Base-by-base conservation (phyloP, 495 filamentous ascomycete species). In the Penicillium paxilli region DNA sequence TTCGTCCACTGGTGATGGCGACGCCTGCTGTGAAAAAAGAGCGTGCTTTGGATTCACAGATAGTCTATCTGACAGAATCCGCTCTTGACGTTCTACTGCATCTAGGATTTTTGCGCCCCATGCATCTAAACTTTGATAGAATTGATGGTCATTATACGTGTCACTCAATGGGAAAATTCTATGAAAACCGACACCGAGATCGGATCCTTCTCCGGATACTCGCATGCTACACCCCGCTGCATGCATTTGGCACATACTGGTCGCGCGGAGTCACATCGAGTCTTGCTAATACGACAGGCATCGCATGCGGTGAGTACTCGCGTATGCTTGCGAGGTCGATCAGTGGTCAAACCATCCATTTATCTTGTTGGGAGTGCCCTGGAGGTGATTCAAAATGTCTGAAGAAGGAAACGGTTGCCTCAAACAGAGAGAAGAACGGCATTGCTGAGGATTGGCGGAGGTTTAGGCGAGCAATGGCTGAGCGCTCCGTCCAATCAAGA, bases 201-300 rank as follows among this genome's bases (percentile, higher is more conserved):
- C 20, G 65, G 55, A 57, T 65, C 63, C 26, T 51, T 66, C 22
- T 68, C 62, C 26, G 65, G 63, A 64, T 68, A 68, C 41, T 59
- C 57, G 47, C 65, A 68, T 35, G 62, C 28, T 44, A 68, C 62
- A 30, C 65, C 62, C 41, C 60, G 63, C 51, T 65, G 58, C 23
- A 61, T 45, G 54, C 65, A 68, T 54, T 68, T 68, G 45, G 59
- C 59, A 51, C 65, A 68, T 42, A 60, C 54, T 45, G 65, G 65
- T 28, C 62, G 52, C 21, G 57, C 63, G 12, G 62, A 66, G 35
- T 68, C 65, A 26, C 65, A 68, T 25, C 65, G 63, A 28, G 65
- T 68, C 57, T 68, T 68, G 51, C 62, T 66, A 37, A 66, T 47
- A 3, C 65, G 62, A 59, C 65, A 68, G 32, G 59, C 63, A 52